phyloP scores from a whole-genome alignment of 345 rosid genomes.

The Moricandia arvensis region DNA sequence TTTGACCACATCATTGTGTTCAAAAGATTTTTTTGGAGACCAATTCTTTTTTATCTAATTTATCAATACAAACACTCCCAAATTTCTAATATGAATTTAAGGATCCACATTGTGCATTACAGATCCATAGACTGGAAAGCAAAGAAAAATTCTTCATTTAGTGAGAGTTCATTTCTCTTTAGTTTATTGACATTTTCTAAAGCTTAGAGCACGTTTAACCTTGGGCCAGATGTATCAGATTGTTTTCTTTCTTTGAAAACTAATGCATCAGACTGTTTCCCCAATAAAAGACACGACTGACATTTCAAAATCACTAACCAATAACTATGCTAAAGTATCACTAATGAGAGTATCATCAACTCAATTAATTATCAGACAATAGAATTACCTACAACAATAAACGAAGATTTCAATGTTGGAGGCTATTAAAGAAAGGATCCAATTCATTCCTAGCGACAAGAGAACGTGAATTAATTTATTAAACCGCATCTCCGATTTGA shows the following conservation, averaged over 20 bases:
- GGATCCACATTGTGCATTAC: too few relatives aligned
- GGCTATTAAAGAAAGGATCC: conserved; percentile 2
- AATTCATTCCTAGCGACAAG: conserved; percentile 26
- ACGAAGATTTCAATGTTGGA: conserved; percentile 13
- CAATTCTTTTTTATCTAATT: too few relatives aligned
- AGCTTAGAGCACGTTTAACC: neutral
- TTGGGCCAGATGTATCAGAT: too few relatives aligned
- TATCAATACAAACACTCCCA: too few relatives aligned
- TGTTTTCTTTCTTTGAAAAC: too few relatives aligned
- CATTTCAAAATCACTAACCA: neutral
- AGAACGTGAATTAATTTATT: conserved; percentile 25
- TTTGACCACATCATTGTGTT: too few relatives aligned
- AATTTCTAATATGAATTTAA: too few relatives aligned
- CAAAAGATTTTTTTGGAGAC: too few relatives aligned
- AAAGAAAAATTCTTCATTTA: too few relatives aligned
- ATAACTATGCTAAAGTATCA: neutral
- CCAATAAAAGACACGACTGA: conserved; percentile 20
- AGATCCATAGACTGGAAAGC: too few relatives aligned
- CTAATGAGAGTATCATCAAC: neutral
- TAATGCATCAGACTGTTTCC: conserved; percentile 26
- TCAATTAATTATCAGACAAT: neutral
- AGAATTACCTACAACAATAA: neutral
- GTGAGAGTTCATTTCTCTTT: neutral
- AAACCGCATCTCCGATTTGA: neutral
- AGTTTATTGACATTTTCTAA: neutral